Evolutionary conservation across 345 rosid species (phyloP), one percentile per base, ranked within the genome.

Genomic region (Murraya paniculata): DNA sequence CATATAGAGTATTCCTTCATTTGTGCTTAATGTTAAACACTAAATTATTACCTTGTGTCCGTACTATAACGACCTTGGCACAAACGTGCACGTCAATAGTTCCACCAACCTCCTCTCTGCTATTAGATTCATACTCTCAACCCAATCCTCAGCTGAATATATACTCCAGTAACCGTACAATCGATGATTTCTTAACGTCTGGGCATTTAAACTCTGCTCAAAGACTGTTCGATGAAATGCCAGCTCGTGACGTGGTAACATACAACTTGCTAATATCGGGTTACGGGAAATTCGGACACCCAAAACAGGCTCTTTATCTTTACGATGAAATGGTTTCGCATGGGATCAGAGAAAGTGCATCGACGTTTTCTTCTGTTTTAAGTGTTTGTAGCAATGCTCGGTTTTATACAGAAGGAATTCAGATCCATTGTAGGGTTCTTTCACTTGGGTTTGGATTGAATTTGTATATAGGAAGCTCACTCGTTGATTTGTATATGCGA

Each of bases 211-310:
- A 59, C 18, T 77, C 80, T 82, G 95, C 95, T 31, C 85, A 80
- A 33, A 41, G 75, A 6, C 22, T 89, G 83, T 94, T 94, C 82
- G 88, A 88, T 39, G 86, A 78, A 87, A 91, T 88, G 94, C 78
- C 87, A 0, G 39, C 55, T 7, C 79, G 93, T 19, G 92, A 92
- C 75, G 90, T 83, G 48, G 92, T 91, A 21, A 77, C 97, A 16
- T 94, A 88, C 76, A 92, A 92, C 80, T 78, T 91, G 80, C 78
- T 92, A 27, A 87, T 91, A 65, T 89, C 93, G 69, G 96, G 94
- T 33, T 71, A 86, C 45, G 81, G 86, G 22, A 87, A 85, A 72
- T 78, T 64, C 41, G 92, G 91, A 16, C 68, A 73, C 69, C 75
- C 82, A 9, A 22, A 64, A 66, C 82, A 27, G 78, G 90, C 88